Base-by-base conservation (phyloP, 2,329 filamentous ascomycete species). In the Aschersonia sp. region DNA sequence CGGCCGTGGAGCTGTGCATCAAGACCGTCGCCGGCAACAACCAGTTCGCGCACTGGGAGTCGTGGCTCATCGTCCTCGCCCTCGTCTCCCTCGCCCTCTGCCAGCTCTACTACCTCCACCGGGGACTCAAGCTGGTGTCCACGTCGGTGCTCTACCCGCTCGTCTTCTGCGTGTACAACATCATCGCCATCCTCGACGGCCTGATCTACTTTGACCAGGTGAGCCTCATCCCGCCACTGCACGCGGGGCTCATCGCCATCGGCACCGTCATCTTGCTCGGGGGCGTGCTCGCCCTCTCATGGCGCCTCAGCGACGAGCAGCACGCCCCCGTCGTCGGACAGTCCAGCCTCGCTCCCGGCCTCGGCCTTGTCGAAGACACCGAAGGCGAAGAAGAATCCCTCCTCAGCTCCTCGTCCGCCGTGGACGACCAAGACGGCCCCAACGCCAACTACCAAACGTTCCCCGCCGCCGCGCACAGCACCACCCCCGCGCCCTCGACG, bases 141-240 rank as follows among this genome's bases (percentile, higher is more conserved):
- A 97, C 92, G 29, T 95, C 88, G 58, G 84, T 97, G 52, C 74
- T 98, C 55, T 98, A 98, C 65, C 92, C 92, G 4, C 82, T 97
- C 56, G 89, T 97, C 40, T 98, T 98, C 67, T 98, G 92, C 73
- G 80, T 97, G 54, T 98, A 97, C 74, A 98, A 98, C 72, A 95
- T 98, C 59, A 89, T 97, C 59, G 92, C 92, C 54, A 98, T 98
- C 56, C 72, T 97, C 55, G 92, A 98, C 65, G 92, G 92, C 32
- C 74, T 98, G 55, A 95, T 98, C 58, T 98, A 97, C 67, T 98
- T 97, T 68, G 77, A 84, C 57, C 92, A 98, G 65, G 85, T 84
- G 47, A 83, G 88, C 53, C 75, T 85, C 48, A 79, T 98, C 52
- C 80, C 82, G 12, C 73, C 80, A 1, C 66, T 92, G 2, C 82